Evolutionary conservation across 371 early-diverging fungal genomes (phyloP).

Genomic region (Syncephalastrum monosporum): DNA sequence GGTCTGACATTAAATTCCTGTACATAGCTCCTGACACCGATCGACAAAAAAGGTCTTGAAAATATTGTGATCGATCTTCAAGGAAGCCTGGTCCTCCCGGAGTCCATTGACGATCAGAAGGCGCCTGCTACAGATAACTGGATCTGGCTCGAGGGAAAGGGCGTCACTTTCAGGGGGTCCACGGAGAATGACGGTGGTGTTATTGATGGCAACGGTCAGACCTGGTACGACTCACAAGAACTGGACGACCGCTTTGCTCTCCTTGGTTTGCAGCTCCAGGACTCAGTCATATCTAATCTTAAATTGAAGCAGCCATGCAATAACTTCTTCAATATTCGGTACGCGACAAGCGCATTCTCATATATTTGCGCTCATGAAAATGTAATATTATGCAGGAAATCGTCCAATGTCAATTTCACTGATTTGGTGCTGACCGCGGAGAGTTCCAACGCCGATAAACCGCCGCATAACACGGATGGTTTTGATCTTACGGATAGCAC

Average conservation of each 20-base stretch:
- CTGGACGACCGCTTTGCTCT: constrained; percentile 11
- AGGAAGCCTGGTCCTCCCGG: constrained; percentile 7
- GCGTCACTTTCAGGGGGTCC: constrained; percentile 4
- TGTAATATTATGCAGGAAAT: not conserved
- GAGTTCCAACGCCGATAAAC: constrained; percentile 6
- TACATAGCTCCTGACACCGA: constrained; percentile 6
- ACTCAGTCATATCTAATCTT: constrained; percentile 6
- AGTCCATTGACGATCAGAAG: constrained; percentile 9
- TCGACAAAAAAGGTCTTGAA: constrained; percentile 2
- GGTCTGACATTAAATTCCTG: not conserved
- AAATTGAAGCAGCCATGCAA: constrained; percentile 12
- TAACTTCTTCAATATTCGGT: constrained; percentile 17
- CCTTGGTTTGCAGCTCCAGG: constrained; percentile 8
- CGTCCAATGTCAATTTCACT: constrained; percentile 14
- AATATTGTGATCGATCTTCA: constrained; percentile 6
- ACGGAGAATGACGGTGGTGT: constrained; percentile 2
- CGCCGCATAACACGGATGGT: constrained; percentile 13
- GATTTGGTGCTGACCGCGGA: constrained; percentile 8
- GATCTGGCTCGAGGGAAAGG: constrained; percentile 15
- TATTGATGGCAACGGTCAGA: constrained; percentile 15
- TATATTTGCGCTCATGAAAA: too few relatives aligned
- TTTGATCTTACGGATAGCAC: constrained; percentile 8
- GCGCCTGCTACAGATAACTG: constrained; percentile 6
- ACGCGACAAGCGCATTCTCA: not conserved
- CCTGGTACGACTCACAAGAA: constrained; percentile 12